A percentile compares a stretch with the other conserved stretches of the same genome.
Evolutionary conservation across 1,139 yeast genomes (phyloP).

Genomic region (Yamadazyma diospyri): DNA sequence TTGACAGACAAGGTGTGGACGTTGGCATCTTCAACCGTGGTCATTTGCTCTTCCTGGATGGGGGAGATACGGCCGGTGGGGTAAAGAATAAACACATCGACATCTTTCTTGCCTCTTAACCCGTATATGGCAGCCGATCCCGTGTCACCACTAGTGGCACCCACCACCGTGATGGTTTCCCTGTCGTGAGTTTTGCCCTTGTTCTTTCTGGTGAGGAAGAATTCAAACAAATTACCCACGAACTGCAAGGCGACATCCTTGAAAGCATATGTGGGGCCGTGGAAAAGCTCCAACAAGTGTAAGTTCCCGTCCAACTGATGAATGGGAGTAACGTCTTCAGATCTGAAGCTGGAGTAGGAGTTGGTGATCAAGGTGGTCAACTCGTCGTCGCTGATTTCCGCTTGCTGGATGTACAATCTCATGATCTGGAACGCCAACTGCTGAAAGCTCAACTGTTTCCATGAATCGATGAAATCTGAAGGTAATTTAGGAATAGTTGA

Average conservation of each 20-base stretch:
- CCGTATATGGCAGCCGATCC: conserved; percentile 99
- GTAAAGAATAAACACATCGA: conserved; percentile 88
- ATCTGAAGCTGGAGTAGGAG: conserved; percentile 88
- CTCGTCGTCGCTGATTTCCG: conserved; percentile 72
- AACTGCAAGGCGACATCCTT: conserved; percentile 98
- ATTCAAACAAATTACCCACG: conserved; percentile 94
- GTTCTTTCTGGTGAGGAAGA: conserved; percentile 77
- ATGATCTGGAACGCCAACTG: conserved; percentile 84
- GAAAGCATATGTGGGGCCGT: conserved; percentile 98
- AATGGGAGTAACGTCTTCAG: conserved; percentile 83
- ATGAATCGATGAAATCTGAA: conserved; percentile 52
- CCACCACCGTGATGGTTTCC: conserved; percentile 89
- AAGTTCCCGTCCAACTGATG: conserved; percentile 56
- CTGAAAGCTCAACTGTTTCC: conserved; percentile 76
- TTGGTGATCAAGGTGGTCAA: conserved; percentile 56
- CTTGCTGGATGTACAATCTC: conserved; percentile 66
- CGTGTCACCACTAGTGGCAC: conserved; percentile 98
- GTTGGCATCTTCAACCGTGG: conserved; percentile 90
- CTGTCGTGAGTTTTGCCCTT: conserved; percentile 57
- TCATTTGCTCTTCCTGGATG: conserved; percentile 97
- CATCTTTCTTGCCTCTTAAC: conserved; percentile 92
- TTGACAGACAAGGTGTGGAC: conserved; percentile 93
- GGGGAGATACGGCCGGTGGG: conserved; percentile 98
- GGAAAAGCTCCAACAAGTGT: conserved; percentile 87
- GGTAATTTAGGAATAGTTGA: conserved; percentile 72